Percentiles rank a stretch among this genome's conserved stretches.
Evolutionary conservation across 495 filamentous ascomycete genomes (phyloP).

Genomic region (Neurospora cerealis): DNA sequence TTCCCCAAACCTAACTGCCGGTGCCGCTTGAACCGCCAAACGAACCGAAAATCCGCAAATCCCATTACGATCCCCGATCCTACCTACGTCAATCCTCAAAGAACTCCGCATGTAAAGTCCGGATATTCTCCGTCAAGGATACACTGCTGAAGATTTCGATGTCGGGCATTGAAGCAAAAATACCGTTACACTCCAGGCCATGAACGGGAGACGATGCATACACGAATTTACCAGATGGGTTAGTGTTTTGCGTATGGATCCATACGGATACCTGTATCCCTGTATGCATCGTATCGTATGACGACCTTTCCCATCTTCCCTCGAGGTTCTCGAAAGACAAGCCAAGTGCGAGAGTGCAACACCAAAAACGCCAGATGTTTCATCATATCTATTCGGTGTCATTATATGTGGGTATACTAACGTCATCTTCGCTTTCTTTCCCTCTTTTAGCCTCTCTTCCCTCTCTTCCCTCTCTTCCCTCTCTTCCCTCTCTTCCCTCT

Average conservation of each 20-base stretch:
- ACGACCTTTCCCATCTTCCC: background rate
- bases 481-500: background rate
- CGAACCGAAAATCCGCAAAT: background rate
- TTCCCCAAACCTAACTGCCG: background rate
- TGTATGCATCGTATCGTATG: background rate
- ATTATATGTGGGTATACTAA: background rate
- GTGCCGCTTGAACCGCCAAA: background rate
- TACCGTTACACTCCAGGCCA: background rate
- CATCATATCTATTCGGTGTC: background rate
- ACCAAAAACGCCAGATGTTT: background rate
- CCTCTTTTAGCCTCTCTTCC: background rate
- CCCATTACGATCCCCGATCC: background rate
- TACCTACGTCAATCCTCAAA: background rate
- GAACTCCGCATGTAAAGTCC: background rate
- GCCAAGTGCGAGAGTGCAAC: background rate
- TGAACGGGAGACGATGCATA: background rate
- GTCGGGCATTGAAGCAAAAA: no score
- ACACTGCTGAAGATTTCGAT: no score
- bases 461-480: background rate
- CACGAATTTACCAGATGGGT: background rate
- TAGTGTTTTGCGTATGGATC: background rate
- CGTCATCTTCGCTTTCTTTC: background rate
- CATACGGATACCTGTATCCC: background rate
- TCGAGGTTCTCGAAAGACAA: background rate
- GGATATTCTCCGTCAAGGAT: background rate